Evolutionary conservation across 495 filamentous ascomycete genomes (phyloP), one percentile per base, ranked within the genome.

Genomic region (Aspergillus saccharolyticus): DNA sequence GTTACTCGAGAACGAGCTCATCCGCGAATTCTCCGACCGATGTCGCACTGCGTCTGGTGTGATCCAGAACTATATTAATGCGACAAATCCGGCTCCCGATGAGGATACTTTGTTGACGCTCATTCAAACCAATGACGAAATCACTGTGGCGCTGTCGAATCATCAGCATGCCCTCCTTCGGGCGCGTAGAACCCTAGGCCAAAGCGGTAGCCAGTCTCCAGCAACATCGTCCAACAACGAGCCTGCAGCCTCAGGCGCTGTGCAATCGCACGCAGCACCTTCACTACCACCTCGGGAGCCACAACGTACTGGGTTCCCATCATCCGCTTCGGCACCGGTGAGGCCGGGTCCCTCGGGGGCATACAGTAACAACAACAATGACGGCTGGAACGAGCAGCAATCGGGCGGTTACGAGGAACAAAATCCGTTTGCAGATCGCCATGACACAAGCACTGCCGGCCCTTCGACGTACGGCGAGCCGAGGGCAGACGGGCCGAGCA

Each of bases 111-210:
- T 99, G 70, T 83, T 91, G 58, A 92, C 85, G 18, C 73, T 99
- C 47, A 96, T 99, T 67, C 92, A 97, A 71, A 93, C 91, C 42
- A 96, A 95, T 66, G 95, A 97, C 64, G 85, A 90, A 65, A 77
- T 98, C 18, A 85, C 85, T 21, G 81, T 87, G 17, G 84, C 91
- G 0, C 72, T 91, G 8, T 91, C 83, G 53, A 84, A 89, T 53
- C 88, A 97, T 72, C 89, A 91, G 64, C 84, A 88, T 21, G 87
- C 90, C 16, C 74, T 96, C 57, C 79, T 96, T 16, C 79, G 85
- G 60, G 93, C 93, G 0, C 80, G 86, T 56, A 73, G 71, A 44
- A 59, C 64, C 14, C 57, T 63, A 12, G 68, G 67, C 2, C 63
- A 66, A 20, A 52, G 65, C 1, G 67, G 44, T n/a, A 53, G 52